A percentile compares a stretch with the other conserved stretches of the same genome.
These are phyloP conservation scores for Suillus variegatus DNA, from an alignment of 768 basidiomycete genomes.

Conservation along the genomic window DNA sequence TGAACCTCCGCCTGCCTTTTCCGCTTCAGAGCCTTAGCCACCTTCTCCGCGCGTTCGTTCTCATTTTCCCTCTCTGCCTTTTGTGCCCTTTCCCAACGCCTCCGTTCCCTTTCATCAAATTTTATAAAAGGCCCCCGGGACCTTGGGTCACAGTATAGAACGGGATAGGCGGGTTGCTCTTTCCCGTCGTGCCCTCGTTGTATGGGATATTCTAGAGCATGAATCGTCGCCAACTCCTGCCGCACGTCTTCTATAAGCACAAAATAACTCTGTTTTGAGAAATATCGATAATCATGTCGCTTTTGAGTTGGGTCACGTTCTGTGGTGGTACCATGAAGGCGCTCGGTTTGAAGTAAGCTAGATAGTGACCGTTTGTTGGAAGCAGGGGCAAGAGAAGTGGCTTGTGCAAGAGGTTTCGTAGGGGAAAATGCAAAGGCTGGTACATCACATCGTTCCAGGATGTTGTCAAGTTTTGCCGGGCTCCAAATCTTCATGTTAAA, in stretches of 20 bases:
- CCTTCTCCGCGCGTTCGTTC: constrained; percentile 28
- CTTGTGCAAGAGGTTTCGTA: constrained; percentile 28
- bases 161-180: constrained; percentile 74
- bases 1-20: constrained; percentile 31
- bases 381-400: constrained; percentile 31
- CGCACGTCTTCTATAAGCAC: constrained; percentile 91
- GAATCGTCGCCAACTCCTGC: constrained; percentile 81
- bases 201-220: constrained; percentile 76
- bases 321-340: constrained; percentile 75
- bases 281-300: constrained; percentile 88
- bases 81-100: constrained; percentile 62
- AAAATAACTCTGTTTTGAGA: constrained; percentile 72
- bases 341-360: constrained; percentile 76
- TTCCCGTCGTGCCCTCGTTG: constrained; percentile 52
- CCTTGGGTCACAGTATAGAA: constrained; percentile 75
- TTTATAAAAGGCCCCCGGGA: constrained; percentile 74
- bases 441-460: constrained; percentile 65
- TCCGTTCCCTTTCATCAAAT: constrained; percentile 74
- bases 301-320: constrained; percentile 92
- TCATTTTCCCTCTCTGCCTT: constrained; percentile 39
- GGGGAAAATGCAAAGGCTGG: constrained; percentile 28
- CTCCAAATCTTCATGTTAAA: constrained; percentile 90
- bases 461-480: constrained; percentile 66
- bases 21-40: constrained; percentile 28
- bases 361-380: constrained; percentile 51